Base-by-base conservation (phyloP, 768 basidiomycete genomes). In the Leucocoprinus sp. region DNA sequence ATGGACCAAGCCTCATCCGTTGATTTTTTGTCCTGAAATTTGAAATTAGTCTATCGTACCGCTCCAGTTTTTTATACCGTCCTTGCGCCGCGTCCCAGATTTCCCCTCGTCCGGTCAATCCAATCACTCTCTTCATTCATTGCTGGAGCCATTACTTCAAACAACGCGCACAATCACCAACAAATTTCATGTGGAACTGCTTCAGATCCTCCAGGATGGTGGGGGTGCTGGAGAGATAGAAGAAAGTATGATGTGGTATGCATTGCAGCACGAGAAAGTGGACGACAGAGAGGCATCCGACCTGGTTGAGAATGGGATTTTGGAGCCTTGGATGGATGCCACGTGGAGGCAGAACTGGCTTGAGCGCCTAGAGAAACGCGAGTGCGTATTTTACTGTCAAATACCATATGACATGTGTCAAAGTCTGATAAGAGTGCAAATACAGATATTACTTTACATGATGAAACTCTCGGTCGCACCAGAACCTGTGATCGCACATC, bases 191-290 rank as follows among this genome's bases (percentile, higher is more conserved):
- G 60, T 63, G 0, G 78, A 81, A n/a, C 69, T 89, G 0, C 70
- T 77, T 0, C 67, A 71, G 46, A 73, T 86, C 6, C 68, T 89
- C 2, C 60, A 61, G 0, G 70, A 79, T 36, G 76, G 72, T 0
- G 79, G 76, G 8, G 82, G 78, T 1, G 75, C 69, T 2, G 82
- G 75, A 2, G 78, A 78, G 50, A 64, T 72, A 26, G 84, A 87
- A 50, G 85, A 86, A 48, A 70, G 67, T 0, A 79, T 84, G 70
- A 83, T 87, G 78, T 88, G 84, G 84, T 87, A 75, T 48, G 72
- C 76, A 0, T 62, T 84, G 31, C 70, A 70, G 47, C 72, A 82
- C 56, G 85, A 85, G 59, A 79, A 74, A 55, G 62, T 59, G 21
- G 57, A 66, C 7, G 53, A 51, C 18, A 49, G 50, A 11, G 58